Conservation (phyloP, 257 asterid species). For the Fraxinus americana region DNA sequence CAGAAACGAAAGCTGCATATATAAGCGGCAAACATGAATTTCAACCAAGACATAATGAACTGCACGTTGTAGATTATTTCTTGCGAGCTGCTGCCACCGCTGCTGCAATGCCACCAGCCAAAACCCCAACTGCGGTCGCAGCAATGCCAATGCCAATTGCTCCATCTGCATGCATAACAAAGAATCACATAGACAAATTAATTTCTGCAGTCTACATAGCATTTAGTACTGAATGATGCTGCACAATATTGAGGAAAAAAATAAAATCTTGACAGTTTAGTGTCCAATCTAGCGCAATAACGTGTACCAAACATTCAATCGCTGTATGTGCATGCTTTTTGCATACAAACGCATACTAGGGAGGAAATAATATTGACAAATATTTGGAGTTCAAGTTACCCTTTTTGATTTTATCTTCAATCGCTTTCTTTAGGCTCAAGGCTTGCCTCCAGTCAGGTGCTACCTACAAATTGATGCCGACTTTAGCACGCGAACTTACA, state of each 20-base stretch:
- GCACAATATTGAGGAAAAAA: background rate
- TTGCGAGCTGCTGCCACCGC: slow-evolving; percentile 57
- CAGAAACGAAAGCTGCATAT: background rate
- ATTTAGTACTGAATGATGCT: background rate
- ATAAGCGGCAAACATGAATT: background rate
- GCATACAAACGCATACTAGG: background rate
- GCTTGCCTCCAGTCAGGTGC: slow-evolving; percentile 96
- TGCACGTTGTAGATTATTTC: slow-evolving; percentile 46
- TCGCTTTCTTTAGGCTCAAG: slow-evolving; percentile 70
- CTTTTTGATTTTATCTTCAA: slow-evolving; percentile 82
- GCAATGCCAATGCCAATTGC: slow-evolving; percentile 87
- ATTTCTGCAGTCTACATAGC: background rate
- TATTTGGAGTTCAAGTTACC: slow-evolving; percentile 38
- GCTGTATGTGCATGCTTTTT: background rate
- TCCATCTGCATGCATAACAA: slow-evolving; percentile 51
- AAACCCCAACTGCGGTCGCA: slow-evolving; percentile 79
- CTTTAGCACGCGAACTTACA: background rate
- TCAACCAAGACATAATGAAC: slow-evolving; percentile 10
- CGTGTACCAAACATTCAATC: background rate
- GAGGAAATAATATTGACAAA: background rate
- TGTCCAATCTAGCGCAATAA: background rate
- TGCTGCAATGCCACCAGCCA: slow-evolving; percentile 89
- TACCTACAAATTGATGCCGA: slow-evolving; percentile 42
- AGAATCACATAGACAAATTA: slow-evolving; percentile 4
- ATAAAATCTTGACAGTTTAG: background rate